Evolutionary conservation across 73 alveolate genomes (phyloP).

Genomic region (Paraurostyla sp.): DNA sequence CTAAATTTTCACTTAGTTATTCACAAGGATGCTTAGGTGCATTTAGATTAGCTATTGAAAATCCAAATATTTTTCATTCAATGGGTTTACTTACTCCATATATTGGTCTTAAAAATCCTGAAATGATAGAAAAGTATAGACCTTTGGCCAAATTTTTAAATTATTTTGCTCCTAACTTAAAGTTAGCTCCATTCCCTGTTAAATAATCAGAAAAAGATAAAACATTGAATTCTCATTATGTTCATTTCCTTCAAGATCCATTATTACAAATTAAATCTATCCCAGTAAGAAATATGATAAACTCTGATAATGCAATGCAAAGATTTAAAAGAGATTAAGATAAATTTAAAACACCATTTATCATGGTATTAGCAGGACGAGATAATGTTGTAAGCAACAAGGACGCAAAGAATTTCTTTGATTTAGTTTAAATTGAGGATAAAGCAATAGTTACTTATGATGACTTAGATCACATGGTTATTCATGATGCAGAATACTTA

Average conservation of each 20-base stretch:
- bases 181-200: not conserved
- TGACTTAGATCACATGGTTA: constrained; percentile 39
- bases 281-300: not conserved
- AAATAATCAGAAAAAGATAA: not conserved
- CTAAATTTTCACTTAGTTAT: constrained; percentile 4
- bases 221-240: not conserved
- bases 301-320: not conserved
- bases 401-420: constrained; percentile 14
- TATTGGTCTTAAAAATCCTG: not conserved
- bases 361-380: constrained; percentile 63
- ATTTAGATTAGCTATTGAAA: not conserved
- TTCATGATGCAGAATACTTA: not conserved
- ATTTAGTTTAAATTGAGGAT: not conserved
- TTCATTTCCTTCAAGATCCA: constrained; percentile 33
- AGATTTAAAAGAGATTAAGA: not conserved
- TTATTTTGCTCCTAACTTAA: not conserved
- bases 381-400: constrained; percentile 41
- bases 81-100: constrained; percentile 39
- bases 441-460: constrained; percentile 53
- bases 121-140: constrained; percentile 16
- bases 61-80: constrained; percentile 4
- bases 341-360: constrained; percentile 49
- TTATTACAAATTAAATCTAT: not conserved
- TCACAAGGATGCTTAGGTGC: constrained; percentile 6
- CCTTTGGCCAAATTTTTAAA: constrained; percentile 2